Base-by-base conservation (phyloP, 495 filamentous ascomycete species). In the Hypomontagnella submonticulosa region DNA sequence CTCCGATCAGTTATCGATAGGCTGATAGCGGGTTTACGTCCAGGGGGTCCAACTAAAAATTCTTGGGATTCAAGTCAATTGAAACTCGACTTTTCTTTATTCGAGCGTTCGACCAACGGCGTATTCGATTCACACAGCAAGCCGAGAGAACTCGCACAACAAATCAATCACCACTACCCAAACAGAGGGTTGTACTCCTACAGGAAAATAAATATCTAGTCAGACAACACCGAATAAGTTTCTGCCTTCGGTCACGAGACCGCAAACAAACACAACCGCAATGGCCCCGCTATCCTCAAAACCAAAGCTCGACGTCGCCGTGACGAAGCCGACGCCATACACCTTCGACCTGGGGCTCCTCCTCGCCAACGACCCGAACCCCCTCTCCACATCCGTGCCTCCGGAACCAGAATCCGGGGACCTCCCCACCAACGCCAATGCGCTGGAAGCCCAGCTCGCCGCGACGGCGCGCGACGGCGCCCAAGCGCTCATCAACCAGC, bases 261-360 rank as follows among this genome's bases (percentile, higher is more conserved):
- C 54, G 33, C 38, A 12, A 48, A 49, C 38, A 12, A 48, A 49
- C 48, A 15, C 47, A 2, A 18, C 38, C 70, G 71, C 42, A 53
- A 81, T 80, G 78, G 63, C 79, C 44, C 51, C 68, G 57, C 18
- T 71, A 50, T 23, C 66, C 32, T 3, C 47, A 1, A 70, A 61
- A 56, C 64, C 76, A 53, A 81, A 82, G 69, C 79, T 81, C 61
- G 73, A 77, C 50, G 83, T 93, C 58, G 88, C 83, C 7, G 90
- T 93, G 76, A 80, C 86, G 23, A 93, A 93, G 74, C 90, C 92
- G 0, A 96, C 87, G 1, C 93, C 92, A 40, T 94, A 94, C 81
- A 92, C 89, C 73, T 97, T 96, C 83, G 92, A 97, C 78, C 87
- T 97, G 10, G 93, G 92, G 64, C 86, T 94, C 73, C 87, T 97